Evolutionary conservation across 2,329 filamentous ascomycete species (phyloP), one percentile per base, ranked within the genome.

Genomic region (Paracamarosporium sp.): DNA sequence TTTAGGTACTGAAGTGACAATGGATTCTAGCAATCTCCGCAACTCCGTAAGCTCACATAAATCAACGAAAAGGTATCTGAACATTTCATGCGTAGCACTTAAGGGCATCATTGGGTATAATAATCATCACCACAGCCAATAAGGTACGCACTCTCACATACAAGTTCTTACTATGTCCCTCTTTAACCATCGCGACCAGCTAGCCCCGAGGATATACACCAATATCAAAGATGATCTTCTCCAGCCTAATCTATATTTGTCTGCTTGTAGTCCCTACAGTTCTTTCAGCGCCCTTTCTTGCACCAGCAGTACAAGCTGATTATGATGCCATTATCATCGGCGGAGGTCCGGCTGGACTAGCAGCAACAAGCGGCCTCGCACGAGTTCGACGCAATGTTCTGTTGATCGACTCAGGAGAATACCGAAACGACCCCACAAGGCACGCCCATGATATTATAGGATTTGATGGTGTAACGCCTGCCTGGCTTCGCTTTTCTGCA

Each of bases 231-330:
- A 45, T 45, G 27, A 31, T 47, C 4, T n/a, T 47, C 17, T 24
- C n/a, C 12, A 31, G n/a, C 28, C 4, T 33, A 22, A 12, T 31
- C 3, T 2, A n/a, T 15, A 28, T 33, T 3, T 22, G 13, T 4
- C 9, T 47, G 17, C 44, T 47, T 28, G 6, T 47, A 22, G 25
- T 28, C 8, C 28, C 44, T 1, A 9, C 17, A 28, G 28, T 33
- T 4, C 28, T 33, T n/a, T 31, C 44, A 13, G 27, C 44, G 12
- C 44, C 44, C 7, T 1, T 22, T 15, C 28, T 47, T 15, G 44
- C n/a, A 22, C 44, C 44, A 17, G 44, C 44, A 8, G 44, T 47
- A 3, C 27, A 22, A 12, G 44, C 44, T 1, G 44, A 82, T 13
- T 50, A 51, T 15, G 48, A 51, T 30, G 48, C 48, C 22, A 51